A percentile compares a stretch with the other conserved stretches of the same genome.
Evolutionary conservation across 1,284 basidiomycete species (phyloP).

Genomic region (Leccinum pachyderme): DNA sequence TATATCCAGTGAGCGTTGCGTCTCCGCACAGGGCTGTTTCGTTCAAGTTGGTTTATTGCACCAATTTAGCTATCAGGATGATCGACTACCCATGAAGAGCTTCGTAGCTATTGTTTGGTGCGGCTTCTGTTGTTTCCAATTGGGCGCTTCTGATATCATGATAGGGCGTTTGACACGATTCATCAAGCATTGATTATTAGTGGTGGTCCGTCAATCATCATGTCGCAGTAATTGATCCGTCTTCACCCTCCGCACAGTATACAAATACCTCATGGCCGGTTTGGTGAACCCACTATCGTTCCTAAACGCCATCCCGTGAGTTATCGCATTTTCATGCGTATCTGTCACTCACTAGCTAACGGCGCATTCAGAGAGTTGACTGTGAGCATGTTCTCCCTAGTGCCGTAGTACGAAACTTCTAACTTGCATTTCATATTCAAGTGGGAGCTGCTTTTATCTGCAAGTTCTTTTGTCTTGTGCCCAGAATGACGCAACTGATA

Average conservation of each 20-base stretch:
- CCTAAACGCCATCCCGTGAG: neutral
- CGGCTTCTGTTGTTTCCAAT: neutral
- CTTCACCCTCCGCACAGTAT: neutral
- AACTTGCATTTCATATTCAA: neutral
- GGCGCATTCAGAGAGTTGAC: neutral
- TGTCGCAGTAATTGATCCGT: neutral
- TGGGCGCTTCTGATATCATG: neutral
- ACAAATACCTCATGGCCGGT: constrained; percentile 2
- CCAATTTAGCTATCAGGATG: constrained; percentile 3
- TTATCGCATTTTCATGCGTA: neutral
- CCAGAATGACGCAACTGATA: neutral
- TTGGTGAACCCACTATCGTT: neutral
- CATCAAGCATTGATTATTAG: constrained; percentile 5
- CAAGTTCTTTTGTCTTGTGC: neutral
- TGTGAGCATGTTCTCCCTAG: neutral
- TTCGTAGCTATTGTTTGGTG: constrained; percentile 2
- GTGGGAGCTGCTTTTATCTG: constrained; percentile 3
- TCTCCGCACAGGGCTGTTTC: neutral
- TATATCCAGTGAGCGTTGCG: constrained; percentile 4
- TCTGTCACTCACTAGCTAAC: neutral
- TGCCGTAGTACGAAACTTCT: neutral
- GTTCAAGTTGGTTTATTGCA: neutral
- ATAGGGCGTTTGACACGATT: constrained; percentile 2
- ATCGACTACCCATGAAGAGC: neutral
- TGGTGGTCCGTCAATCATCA: constrained; percentile 1